These are phyloP conservation scores for Pleurotus citrinopileatus DNA, from an alignment of 768 basidiomycete species.

Conservation along the genomic window DNA sequence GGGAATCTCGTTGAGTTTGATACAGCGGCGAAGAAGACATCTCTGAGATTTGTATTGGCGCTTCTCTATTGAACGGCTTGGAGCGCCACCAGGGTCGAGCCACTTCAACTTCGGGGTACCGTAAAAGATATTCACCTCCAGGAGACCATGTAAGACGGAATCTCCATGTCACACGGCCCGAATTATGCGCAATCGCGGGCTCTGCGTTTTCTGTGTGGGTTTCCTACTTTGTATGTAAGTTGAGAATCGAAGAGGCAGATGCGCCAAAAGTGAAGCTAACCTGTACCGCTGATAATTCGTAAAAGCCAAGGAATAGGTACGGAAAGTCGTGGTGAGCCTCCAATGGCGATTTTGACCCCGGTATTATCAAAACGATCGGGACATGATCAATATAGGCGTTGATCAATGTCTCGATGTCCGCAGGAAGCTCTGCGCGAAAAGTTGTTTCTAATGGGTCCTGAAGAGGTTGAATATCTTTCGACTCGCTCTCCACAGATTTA, in stretches of 20 bases:
- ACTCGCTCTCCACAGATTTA: no score
- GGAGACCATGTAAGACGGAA: conserved; percentile 4
- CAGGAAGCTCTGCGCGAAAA: neutral
- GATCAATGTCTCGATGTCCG: neutral
- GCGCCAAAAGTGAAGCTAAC: neutral
- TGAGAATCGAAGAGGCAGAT: neutral
- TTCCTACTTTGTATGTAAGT: neutral
- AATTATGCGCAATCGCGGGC: neutral
- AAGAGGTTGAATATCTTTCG: no score
- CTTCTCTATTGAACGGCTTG: neutral
- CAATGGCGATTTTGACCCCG: neutral
- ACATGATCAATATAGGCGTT: neutral
- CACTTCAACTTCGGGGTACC: neutral
- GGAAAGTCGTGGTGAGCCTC: neutral
- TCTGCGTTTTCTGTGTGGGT: neutral
- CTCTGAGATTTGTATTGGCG: neutral
- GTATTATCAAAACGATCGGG: conserved; percentile 1
- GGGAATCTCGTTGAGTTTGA: neutral
- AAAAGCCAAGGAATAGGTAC: neutral
- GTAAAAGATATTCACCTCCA: conserved; percentile 3
- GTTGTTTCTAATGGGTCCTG: neutral
- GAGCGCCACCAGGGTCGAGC: neutral
- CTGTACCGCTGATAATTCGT: neutral
- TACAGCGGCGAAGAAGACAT: neutral
- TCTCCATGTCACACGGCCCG: neutral